Conservation (phyloP, 2,329 filamentous ascomycete species). For the Aspergillus neoniger region DNA sequence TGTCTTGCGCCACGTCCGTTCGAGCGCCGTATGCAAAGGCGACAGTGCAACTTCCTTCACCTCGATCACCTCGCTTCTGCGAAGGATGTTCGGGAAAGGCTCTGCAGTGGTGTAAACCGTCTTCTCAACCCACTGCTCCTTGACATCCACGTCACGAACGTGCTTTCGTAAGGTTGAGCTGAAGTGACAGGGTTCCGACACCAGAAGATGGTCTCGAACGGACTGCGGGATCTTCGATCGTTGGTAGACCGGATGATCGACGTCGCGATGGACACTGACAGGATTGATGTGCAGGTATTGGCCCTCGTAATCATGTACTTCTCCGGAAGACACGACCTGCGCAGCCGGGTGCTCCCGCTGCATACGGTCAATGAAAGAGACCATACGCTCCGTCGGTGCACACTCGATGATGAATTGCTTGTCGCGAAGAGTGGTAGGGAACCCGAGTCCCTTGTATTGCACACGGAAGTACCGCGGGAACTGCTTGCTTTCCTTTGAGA, state of each 20-base stretch:
- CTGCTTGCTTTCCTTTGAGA: conserved; percentile 76
- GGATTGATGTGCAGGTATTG: conserved; percentile 84
- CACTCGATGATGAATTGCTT: conserved; percentile 94
- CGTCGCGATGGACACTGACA: conserved; percentile 78
- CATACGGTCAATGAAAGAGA: conserved; percentile 85
- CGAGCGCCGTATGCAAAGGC: conserved; percentile 83
- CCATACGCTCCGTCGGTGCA: conserved; percentile 71
- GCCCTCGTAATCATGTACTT: conserved; percentile 79
- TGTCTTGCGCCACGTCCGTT: conserved; percentile 87
- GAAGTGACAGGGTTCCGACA: conserved; percentile 75
- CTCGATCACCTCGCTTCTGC: conserved; percentile 79
- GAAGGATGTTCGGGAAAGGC: conserved; percentile 85
- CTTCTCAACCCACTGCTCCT: conserved; percentile 80
- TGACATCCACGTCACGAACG: conserved; percentile 65
- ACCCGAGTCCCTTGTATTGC: conserved; percentile 84
- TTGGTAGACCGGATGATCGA: conserved; percentile 81
- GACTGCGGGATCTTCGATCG: conserved; percentile 79
- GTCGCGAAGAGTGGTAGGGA: conserved; percentile 76
- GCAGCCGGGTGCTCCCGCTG: conserved; percentile 86
- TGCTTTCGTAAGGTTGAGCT: conserved; percentile 73
- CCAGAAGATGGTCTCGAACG: conserved; percentile 82
- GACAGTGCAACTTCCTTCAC: conserved; percentile 67
- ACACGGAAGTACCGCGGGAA: conserved; percentile 90
- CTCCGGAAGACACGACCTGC: conserved; percentile 71
- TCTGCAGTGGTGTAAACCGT: conserved; percentile 80